These are phyloP conservation scores for Cladosporium sp. DNA, from an alignment of 2,329 filamentous ascomycete genomes.

Conservation along the genomic window DNA sequence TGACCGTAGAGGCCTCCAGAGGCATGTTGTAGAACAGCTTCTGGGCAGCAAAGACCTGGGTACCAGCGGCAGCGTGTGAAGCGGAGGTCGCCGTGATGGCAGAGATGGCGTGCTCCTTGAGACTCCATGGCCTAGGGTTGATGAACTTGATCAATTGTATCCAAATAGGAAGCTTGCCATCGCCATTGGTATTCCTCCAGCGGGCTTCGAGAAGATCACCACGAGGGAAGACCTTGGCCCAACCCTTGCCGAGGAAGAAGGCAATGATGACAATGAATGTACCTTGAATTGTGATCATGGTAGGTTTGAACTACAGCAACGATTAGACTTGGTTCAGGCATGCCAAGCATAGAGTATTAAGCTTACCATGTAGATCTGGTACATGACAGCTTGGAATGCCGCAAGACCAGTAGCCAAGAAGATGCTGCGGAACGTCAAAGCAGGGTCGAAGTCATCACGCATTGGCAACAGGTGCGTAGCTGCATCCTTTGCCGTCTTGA, in stretches of 20 bases:
- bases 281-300: constrained; percentile 48
- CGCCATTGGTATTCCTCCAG: constrained; percentile 47
- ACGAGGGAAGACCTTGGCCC: constrained; percentile 51
- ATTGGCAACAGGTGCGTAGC: constrained; percentile 51
- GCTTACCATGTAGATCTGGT: constrained; percentile 55
- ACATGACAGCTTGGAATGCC: constrained; percentile 57
- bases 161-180: constrained; percentile 45
- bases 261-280: constrained; percentile 60
- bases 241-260: constrained; percentile 56
- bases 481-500: constrained; percentile 55
- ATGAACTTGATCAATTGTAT: constrained; percentile 48
- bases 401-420: constrained; percentile 52
- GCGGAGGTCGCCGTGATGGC: constrained; percentile 29
- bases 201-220: constrained; percentile 52
- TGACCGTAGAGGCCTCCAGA: constrained; percentile 48
- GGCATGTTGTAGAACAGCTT: constrained; percentile 55
- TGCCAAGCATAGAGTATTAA: background rate
- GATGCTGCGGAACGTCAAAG: constrained; percentile 56
- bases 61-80: constrained; percentile 47
- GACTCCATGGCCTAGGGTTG: constrained; percentile 53
- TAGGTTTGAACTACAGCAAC: constrained; percentile 53
- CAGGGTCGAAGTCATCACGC: constrained; percentile 54
- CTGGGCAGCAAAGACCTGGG: constrained; percentile 36
- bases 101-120: constrained; percentile 55
- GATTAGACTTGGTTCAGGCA: background rate